phyloP scores from a whole-genome alignment of 108 stramenopile species.

The Skeletonema potamos region DNA sequence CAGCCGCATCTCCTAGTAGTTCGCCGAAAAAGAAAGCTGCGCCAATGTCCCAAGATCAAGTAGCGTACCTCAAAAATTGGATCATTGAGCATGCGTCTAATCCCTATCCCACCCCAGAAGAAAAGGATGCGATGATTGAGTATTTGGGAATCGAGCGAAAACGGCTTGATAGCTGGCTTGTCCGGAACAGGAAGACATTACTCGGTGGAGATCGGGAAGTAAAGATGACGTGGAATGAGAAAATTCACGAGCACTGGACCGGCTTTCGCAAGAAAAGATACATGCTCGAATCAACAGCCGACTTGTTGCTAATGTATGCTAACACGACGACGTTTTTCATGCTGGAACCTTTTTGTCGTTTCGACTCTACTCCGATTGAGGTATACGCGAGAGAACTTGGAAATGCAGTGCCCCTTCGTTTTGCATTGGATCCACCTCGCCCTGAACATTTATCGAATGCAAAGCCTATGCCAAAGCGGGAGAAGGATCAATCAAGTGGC shows the following conservation, averaged over 20 bases:
- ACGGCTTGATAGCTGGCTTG: constrained; percentile 38
- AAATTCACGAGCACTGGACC: constrained; percentile 25
- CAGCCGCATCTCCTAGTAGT: background rate
- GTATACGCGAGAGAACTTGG: constrained; percentile 90
- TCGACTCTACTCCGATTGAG: constrained; percentile 82
- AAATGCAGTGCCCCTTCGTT: constrained; percentile 64
- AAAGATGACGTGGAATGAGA: constrained; percentile 33
- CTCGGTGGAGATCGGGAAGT: constrained; percentile 16
- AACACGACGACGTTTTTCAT: constrained; percentile 76
- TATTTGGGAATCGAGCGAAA: constrained; percentile 28
- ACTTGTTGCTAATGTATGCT: constrained; percentile 82
- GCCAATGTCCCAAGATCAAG: constrained; percentile 18
- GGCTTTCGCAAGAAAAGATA: constrained; percentile 52
- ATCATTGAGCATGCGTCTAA: constrained; percentile 39
- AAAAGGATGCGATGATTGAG: constrained; percentile 33
- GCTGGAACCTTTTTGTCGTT: constrained; percentile 62
- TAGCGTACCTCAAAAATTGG: constrained; percentile 40
- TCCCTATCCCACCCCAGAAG: constrained; percentile 42
- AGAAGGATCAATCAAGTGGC: background rate
- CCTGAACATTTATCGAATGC: background rate
- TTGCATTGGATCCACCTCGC: constrained; percentile 12
- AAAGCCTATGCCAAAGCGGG: background rate
- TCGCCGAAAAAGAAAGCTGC: constrained; percentile 25
- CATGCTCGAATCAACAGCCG: constrained; percentile 82
- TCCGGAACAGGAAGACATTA: constrained; percentile 27